These are phyloP conservation scores for Fistulinella staudtii DNA, from an alignment of 1,284 basidiomycete genomes.

Conservation along the genomic window DNA sequence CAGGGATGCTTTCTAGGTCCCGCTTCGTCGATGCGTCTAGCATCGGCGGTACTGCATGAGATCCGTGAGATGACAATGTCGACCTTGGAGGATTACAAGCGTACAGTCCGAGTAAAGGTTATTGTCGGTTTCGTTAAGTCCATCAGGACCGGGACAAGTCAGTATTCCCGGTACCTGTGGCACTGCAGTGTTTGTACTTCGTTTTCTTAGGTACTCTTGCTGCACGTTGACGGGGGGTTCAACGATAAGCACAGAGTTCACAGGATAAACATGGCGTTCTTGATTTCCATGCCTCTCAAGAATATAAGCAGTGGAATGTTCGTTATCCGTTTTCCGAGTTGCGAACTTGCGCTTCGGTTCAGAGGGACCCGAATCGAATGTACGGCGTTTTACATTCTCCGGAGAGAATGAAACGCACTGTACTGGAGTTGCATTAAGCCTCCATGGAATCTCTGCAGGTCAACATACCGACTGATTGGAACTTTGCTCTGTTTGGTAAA, in stretches of 20 bases:
- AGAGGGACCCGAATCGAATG: not conserved
- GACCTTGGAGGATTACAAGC: not conserved
- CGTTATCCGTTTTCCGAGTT: not conserved
- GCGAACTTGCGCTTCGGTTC: not conserved
- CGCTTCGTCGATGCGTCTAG: not conserved
- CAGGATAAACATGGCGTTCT: conserved; percentile 1
- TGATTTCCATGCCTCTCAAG: not conserved
- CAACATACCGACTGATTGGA: not conserved
- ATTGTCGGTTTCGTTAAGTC: not conserved
- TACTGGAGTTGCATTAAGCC: not conserved
- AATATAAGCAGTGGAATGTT: not conserved
- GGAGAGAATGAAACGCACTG: not conserved
- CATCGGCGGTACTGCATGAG: not conserved
- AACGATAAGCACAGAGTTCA: not conserved
- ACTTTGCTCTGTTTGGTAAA: conserved; percentile 1
- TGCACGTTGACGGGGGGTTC: not conserved
- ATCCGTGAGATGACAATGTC: not conserved
- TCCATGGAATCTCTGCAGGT: not conserved
- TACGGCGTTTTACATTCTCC: not conserved
- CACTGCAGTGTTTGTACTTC: not conserved
- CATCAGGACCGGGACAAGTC: not conserved
- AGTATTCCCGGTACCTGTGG: not conserved
- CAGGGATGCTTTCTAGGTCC: not conserved
- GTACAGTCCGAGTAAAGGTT: not conserved
- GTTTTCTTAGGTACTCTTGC: not conserved